These are phyloP conservation scores for Verticillium nubilum DNA, from an alignment of 2,329 filamentous ascomycete genomes.

Conservation along the genomic window DNA sequence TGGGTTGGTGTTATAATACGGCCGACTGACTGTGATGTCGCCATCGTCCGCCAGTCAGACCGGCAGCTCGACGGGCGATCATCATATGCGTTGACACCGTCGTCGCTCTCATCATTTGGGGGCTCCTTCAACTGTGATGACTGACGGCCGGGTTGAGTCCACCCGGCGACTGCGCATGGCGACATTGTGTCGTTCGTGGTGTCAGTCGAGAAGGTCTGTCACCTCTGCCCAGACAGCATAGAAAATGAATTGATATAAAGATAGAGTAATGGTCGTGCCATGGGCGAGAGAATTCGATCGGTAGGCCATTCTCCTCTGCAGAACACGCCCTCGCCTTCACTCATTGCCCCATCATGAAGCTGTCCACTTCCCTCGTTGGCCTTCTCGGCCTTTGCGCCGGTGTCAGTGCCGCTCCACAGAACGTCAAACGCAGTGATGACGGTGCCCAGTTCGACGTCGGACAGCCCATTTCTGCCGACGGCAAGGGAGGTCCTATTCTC, in stretches of 20 bases:
- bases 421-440: conserved; percentile 5
- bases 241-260: not conserved
- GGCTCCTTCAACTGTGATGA: not conserved
- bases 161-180: not conserved
- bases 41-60: conserved; percentile 1
- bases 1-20: not conserved
- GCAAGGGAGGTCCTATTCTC: conserved; percentile 52
- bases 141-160: not conserved
- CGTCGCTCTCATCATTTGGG: not conserved
- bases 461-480: conserved; percentile 49
- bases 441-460: conserved; percentile 39
- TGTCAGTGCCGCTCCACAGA: conserved; percentile 1
- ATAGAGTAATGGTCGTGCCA: not conserved
- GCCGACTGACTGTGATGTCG: conserved; percentile 5
- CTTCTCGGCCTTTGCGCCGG: not conserved
- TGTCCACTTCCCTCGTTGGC: not conserved
- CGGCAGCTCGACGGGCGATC: not conserved
- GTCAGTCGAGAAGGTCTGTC: not conserved
- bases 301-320: not conserved
- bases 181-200: not conserved
- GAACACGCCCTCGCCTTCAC: not conserved
- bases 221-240: not conserved
- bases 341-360: conserved; percentile 1
- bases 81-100: not conserved
- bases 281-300: not conserved